Conservation (phyloP, 2,329 filamentous ascomycete species). For the Paracorniculantispora psalliotae region DNA sequence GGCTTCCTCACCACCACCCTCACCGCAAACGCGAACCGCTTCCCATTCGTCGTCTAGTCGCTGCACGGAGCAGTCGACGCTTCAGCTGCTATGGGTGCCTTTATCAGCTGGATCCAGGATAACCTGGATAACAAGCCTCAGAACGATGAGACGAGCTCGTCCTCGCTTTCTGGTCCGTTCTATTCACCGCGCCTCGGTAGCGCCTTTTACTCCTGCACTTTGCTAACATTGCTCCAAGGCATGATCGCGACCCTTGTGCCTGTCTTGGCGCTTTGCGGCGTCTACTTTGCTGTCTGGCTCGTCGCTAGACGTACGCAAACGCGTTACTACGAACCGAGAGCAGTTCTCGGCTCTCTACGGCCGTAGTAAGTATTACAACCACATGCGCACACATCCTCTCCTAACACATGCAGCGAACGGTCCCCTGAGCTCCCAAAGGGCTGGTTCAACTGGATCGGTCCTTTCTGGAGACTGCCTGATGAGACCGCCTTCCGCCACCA, state of each 20-base stretch:
- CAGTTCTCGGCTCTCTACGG: conserved; percentile 43
- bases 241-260: conserved; percentile 50
- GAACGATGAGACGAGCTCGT: conserved; percentile 22
- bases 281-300: conserved; percentile 50
- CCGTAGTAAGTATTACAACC: conserved; percentile 40
- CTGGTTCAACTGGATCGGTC: conserved; percentile 56
- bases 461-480: conserved; percentile 62
- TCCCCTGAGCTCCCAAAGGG: conserved; percentile 52
- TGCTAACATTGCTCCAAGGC: conserved; percentile 21
- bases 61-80: conserved; percentile 14
- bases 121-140: conserved; percentile 25
- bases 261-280: conserved; percentile 41
- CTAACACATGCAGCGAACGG: conserved; percentile 41
- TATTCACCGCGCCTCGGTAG: conserved; percentile 5
- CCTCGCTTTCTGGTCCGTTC: conserved; percentile 34
- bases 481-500: conserved; percentile 80
- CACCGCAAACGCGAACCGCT: conserved; percentile 11
- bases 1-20: not conserved
- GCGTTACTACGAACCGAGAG: conserved; percentile 53
- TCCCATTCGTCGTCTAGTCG: conserved; percentile 6
- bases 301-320: conserved; percentile 41
- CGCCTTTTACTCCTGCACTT: not conserved
- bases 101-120: conserved; percentile 34
- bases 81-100: conserved; percentile 30
- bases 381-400: not conserved